Percentiles rank a stretch among this genome's conserved stretches.
These are phyloP conservation scores for Ilyonectria mors-panacis DNA, from an alignment of 2,329 filamentous ascomycete genomes.

Conservation along the genomic window DNA sequence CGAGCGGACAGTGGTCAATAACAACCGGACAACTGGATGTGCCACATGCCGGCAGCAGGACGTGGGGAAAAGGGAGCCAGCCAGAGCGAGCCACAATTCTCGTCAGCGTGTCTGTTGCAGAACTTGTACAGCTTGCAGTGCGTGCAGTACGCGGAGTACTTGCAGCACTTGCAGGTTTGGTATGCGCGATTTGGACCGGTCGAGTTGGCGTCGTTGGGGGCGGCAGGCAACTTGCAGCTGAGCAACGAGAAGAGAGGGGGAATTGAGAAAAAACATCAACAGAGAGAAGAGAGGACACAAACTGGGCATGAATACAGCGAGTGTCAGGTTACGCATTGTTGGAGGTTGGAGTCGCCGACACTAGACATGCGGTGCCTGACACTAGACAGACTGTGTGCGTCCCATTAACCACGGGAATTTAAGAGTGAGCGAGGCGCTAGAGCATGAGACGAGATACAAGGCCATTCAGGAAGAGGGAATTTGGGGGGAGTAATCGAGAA, in stretches of 20 bases:
- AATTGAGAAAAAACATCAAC: constrained; percentile 5
- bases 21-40: background rate
- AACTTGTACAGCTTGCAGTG: constrained; percentile 6
- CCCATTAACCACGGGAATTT: background rate
- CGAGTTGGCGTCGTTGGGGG: too few relatives aligned
- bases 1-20: too few relatives aligned
- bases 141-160: constrained; percentile 2
- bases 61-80: constrained; percentile 21
- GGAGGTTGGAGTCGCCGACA: background rate
- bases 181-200: too few relatives aligned
- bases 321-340: constrained; percentile 3
- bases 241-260: background rate
- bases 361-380: background rate
- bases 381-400: constrained; percentile 2
- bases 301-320: background rate
- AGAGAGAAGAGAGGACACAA: too few relatives aligned
- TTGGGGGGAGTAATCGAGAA: too few relatives aligned
- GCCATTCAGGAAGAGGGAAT: background rate
- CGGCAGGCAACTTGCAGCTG: too few relatives aligned
- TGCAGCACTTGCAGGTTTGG: too few relatives aligned
- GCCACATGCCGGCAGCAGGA: constrained; percentile 12
- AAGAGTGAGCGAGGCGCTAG: constrained; percentile 16
- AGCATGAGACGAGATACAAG: constrained; percentile 11
- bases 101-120: constrained; percentile 8
- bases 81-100: constrained; percentile 33